Conservation (phyloP, 805 yeast species). For the Lachancea mirantina region DNA sequence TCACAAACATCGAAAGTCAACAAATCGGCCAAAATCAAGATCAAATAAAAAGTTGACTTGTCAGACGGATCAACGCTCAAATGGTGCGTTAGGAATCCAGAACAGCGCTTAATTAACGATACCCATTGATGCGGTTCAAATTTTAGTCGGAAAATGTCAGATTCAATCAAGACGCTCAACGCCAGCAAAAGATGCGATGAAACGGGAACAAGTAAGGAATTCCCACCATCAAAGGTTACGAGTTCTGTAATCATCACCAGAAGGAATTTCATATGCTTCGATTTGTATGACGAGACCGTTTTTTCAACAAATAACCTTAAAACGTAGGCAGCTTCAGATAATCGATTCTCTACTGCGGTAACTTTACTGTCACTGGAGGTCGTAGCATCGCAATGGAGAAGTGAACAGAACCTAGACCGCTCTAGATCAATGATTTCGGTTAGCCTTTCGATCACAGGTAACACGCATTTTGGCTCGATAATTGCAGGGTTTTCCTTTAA, state of each 20-base stretch:
- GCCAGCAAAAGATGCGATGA: slow-evolving; percentile 24
- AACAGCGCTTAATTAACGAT: slow-evolving; percentile 13
- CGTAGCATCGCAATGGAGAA: slow-evolving; percentile 3
- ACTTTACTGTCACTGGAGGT: slow-evolving; percentile 25
- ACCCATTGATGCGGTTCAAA: slow-evolving; percentile 23
- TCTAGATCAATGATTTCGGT: slow-evolving; percentile 34
- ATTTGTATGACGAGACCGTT: slow-evolving; percentile 18
- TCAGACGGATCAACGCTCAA: slow-evolving; percentile 17
- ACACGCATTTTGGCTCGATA: slow-evolving; percentile 18
- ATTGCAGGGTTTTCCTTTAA: slow-evolving; percentile 18
- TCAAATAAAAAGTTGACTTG: slow-evolving; percentile 24
- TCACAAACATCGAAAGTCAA: slow-evolving; percentile 23
- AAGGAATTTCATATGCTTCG: slow-evolving; percentile 21
- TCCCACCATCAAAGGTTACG: slow-evolving; percentile 13
- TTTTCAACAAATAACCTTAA: slow-evolving; percentile 27
- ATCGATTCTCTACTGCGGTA: slow-evolving; percentile 26
- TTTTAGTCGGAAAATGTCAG: slow-evolving; percentile 21
- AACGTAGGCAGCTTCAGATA: slow-evolving; percentile 22
- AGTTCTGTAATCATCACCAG: slow-evolving; percentile 21
- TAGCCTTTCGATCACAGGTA: slow-evolving; percentile 22
- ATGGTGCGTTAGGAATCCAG: slow-evolving; percentile 11
- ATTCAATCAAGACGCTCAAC: slow-evolving; percentile 13
- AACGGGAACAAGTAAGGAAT: slow-evolving; percentile 14
- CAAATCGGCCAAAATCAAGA: slow-evolving; percentile 20
- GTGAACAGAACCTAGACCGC: slow-evolving; percentile 17